phyloP scores from a whole-genome alignment of 2,329 filamentous ascomycete species.

The Bipolaris zeicola region DNA sequence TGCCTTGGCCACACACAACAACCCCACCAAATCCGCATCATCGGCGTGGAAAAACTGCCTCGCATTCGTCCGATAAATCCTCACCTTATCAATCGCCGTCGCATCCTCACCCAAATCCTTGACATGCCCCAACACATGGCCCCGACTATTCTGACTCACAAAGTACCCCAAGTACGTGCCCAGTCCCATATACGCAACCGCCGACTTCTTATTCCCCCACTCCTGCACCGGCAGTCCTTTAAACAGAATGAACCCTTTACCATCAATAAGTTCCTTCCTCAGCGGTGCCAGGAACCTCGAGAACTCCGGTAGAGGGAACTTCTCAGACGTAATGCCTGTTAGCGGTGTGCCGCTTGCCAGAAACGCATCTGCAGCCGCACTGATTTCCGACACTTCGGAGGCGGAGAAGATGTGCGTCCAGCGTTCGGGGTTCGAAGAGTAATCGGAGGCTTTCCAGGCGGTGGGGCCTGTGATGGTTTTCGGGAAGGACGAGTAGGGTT shows the following conservation, averaged over 20 bases:
- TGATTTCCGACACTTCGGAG: conserved; percentile 71
- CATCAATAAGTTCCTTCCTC: conserved; percentile 72
- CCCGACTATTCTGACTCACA: conserved; percentile 81
- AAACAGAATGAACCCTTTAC: conserved; percentile 89
- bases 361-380: conserved; percentile 70
- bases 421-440: conserved; percentile 64
- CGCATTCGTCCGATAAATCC: conserved; percentile 88
- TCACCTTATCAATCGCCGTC: conserved; percentile 80
- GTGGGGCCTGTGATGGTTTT: conserved; percentile 72
- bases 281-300: conserved; percentile 60
- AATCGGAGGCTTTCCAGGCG: conserved; percentile 73
- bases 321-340: conserved; percentile 71
- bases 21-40: conserved; percentile 79
- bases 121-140: conserved; percentile 86
- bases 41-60: conserved; percentile 87
- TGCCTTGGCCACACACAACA: conserved; percentile 79
- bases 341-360: conserved; percentile 68
- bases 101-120: conserved; percentile 86
- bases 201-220: conserved; percentile 81
- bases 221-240: conserved; percentile 77
- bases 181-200: conserved; percentile 77
- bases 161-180: conserved; percentile 86
- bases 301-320: conserved; percentile 67
- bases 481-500: conserved; percentile 72
- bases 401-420: conserved; percentile 75